Base-by-base conservation (phyloP, 768 basidiomycete genomes). In the Serendipita sp. region DNA sequence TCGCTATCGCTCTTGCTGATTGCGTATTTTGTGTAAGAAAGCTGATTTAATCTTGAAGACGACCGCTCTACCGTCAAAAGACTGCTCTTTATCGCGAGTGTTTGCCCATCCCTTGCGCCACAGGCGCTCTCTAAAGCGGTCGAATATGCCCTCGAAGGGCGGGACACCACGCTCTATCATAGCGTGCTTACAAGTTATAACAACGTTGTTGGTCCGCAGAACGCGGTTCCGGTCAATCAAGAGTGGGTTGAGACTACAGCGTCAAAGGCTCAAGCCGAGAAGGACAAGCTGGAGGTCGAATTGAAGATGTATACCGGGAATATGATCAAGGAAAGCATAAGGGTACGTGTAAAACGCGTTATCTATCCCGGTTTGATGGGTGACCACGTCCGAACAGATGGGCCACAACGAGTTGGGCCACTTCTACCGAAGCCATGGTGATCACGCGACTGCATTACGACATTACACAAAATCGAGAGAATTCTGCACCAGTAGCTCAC, bases 291-390 rank as follows among this genome's bases (percentile, higher is more conserved):
- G 65, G 94, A 96, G 76, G 87, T 93, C 3, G 95, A 98, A 73
- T 78, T 97, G 71, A 94, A 92, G 81, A 90, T 88, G 10, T 97
- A 97, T 71, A 81, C 85, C 68, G 93, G 89, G 70, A 98, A 96
- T 73, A 87, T 97, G 86, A 96, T 98, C 79, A 98, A 96, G 75
- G 95, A 98, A 80, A 93, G 90, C 79, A 94, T 96, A 69, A 79
- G 95, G 70, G 92, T 95, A 72, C 66, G 77, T 71, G 80, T 77
- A 15, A 1, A 35, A 37, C 41, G 34, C 15, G 24, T 48, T 45
- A 16, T 3, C 64, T 54, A 46, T 54, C 34, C 7, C 32, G 34
- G 37, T 24, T 2, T 65, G 38, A 13, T 41, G 24, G 24, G 7
- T 70, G 69, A 69, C 71, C 63, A 72, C 70, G 35, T 68, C 68